A percentile compares a stretch with the other conserved stretches of the same genome.
phyloP scores from a whole-genome alignment of 148 eudicot species.

The Rhododendron vialii region DNA sequence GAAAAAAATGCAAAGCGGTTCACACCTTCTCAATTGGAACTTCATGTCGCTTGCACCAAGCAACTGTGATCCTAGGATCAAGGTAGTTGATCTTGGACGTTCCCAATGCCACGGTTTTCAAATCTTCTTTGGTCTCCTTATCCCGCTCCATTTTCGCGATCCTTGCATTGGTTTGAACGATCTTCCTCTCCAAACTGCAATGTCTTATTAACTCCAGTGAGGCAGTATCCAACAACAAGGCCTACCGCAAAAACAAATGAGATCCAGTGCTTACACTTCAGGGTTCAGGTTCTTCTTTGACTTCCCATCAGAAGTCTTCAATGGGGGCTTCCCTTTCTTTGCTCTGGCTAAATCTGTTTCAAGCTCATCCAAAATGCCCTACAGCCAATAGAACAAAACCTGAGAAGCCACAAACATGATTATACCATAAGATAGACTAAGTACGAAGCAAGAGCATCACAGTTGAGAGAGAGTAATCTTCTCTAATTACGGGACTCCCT shows the following conservation, averaged over 20 bases:
- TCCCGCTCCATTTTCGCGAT: conserved; percentile 69
- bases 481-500: background rate
- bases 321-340: conserved; percentile 76
- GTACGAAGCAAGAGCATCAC: background rate
- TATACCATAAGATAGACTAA: background rate
- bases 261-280: conserved; percentile 49
- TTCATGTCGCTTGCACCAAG: conserved; percentile 93
- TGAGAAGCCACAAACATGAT: background rate
- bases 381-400: conserved; percentile 15
- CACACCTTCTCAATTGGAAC: conserved; percentile 97
- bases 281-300: conserved; percentile 60
- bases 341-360: conserved; percentile 66
- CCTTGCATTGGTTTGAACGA: conserved; percentile 46
- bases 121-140: conserved; percentile 69
- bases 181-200: conserved; percentile 67
- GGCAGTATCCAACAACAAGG: background rate
- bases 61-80: conserved; percentile 85
- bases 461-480: background rate
- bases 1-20: background rate
- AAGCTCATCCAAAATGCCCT: conserved; percentile 56
- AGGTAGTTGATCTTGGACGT: conserved; percentile 88
- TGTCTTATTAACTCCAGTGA: conserved; percentile 11
- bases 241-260: background rate
- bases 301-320: conserved; percentile 67
- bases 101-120: conserved; percentile 85